Percentiles rank a stretch among this genome's conserved stretches.
phyloP scores from a whole-genome alignment of 257 asterid genomes.

The Solanum dulcamara region DNA sequence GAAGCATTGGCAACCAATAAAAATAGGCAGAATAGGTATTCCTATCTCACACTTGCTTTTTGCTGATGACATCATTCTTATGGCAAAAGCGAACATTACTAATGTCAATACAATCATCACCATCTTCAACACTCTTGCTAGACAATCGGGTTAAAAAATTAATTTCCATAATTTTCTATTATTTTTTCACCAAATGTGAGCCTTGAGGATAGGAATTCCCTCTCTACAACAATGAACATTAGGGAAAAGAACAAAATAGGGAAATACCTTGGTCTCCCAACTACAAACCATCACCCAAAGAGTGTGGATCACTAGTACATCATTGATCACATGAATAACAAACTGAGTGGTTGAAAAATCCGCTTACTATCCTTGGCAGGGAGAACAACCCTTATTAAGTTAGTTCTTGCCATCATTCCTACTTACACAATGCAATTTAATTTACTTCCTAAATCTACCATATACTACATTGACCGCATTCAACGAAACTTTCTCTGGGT shows the following conservation, averaged over 20 bases:
- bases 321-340: background rate
- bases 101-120: background rate
- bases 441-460: background rate
- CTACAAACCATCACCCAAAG: background rate
- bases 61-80: background rate
- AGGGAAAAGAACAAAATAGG: background rate
- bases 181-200: too few species aligned
- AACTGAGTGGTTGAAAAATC: background rate
- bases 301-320: background rate
- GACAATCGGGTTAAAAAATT: too few species aligned
- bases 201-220: too few species aligned
- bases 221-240: background rate
- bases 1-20: background rate
- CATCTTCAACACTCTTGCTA: too few species aligned
- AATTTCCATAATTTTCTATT: too few species aligned
- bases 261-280: background rate
- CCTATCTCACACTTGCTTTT: background rate
- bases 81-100: background rate
- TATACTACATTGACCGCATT: background rate
- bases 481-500: background rate
- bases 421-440: background rate
- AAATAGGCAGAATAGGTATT: background rate
- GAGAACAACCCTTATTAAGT: background rate
- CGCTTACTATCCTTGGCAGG: background rate
- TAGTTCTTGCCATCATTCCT: background rate